These are phyloP conservation scores for Podila minutissima DNA, from an alignment of 192 early-diverging fungal species.

Conservation along the genomic window DNA sequence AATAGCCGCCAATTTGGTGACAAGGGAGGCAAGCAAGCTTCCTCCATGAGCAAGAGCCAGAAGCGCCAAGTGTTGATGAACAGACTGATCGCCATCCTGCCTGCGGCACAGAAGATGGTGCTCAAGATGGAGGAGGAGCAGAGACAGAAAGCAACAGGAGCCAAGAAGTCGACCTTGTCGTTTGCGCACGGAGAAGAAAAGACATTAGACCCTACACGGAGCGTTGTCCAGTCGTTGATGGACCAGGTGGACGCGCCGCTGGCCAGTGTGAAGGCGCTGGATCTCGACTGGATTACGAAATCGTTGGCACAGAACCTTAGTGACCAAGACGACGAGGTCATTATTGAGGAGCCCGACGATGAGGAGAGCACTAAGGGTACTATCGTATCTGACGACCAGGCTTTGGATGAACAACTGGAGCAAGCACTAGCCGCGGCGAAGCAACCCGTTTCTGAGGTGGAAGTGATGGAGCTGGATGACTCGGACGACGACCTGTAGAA, in stretches of 20 bases:
- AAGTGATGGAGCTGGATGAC: conserved; percentile 21
- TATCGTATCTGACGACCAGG: not conserved
- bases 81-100: conserved; percentile 28
- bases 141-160: not conserved
- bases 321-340: not conserved
- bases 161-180: not conserved
- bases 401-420: not conserved
- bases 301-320: not conserved
- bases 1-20: conserved; percentile 13
- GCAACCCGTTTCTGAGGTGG: not conserved
- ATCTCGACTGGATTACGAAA: conserved; percentile 25
- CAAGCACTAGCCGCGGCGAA: not conserved
- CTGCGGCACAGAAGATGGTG: conserved; percentile 14
- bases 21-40: not conserved
- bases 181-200: not conserved
- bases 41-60: conserved; percentile 31
- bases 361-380: not conserved
- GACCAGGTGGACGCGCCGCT: conserved; percentile 11
- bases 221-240: conserved; percentile 10
- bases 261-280: conserved; percentile 29
- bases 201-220: not conserved
- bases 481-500: conserved; percentile 9
- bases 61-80: conserved; percentile 39
- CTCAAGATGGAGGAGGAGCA: conserved; percentile 23
- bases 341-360: not conserved